Base-by-base conservation (phyloP, 2,329 filamentous ascomycete genomes). In the Aureobasidium sp. region DNA sequence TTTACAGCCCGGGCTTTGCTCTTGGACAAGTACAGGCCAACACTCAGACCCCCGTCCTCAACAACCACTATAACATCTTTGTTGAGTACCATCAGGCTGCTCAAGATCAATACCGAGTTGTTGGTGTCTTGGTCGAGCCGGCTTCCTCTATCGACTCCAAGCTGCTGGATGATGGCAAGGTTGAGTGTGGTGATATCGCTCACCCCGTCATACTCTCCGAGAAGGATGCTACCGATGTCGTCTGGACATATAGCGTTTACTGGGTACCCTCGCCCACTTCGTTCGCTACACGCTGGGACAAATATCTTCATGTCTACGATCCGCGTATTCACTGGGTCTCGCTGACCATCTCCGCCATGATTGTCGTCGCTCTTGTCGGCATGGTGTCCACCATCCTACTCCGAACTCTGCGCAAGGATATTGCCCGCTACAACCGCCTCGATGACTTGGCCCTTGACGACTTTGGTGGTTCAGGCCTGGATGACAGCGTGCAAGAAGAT, bases 311-410 rank as follows among this genome's bases (percentile, higher is more conserved):
- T 71, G 93, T 99, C 34, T 95, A 92, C 71, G 92, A 97, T 74
- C 92, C 94, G 58, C 95, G 94, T 79, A 97, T 99, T 68, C 94
- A 99, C 75, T 99, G 94, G 94, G 96, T 97, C 79, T 97, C 92
- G 63, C 85, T 99, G 54, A 89, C 97, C 76, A 96, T 96, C 76
- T 97, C 92, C 39, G 90, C 94, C 54, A 86, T 97, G 48, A 96
- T 99, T 64, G 92, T 99, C 54, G 82, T 96, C 53, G 94, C 97
- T 75, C 81, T 97, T 44, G 87, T 93, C 39, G 84, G 91, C 49
- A 96, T 94, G 68, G 94, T 99, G 65, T 88, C 88, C 75, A 96
- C 92, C n/a, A 90, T 97, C 50, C 81, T 99, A 14, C 80, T 96
- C 61, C 85, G 93, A 59, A 91, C 93, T 1, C 79, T 99, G 63